These are phyloP conservation scores for Skeletonema marinoi DNA, from an alignment of 108 stramenopile species.

Conservation along the genomic window DNA sequence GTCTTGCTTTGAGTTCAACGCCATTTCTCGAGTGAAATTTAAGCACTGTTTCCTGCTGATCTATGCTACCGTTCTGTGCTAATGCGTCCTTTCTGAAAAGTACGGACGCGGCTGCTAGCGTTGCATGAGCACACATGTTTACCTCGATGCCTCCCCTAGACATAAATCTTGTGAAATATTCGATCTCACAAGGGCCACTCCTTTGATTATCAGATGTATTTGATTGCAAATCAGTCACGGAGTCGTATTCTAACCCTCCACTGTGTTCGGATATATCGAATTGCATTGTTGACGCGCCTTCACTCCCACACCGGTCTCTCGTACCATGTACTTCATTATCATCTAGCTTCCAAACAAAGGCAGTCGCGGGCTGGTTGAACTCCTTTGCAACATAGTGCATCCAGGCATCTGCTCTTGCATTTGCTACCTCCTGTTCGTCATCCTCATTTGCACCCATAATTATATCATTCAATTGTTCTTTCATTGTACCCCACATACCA, in stretches of 20 bases:
- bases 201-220: conserved; percentile 1
- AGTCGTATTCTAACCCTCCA: neutral
- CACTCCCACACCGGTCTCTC: conserved; percentile 1
- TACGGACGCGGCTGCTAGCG: conserved; percentile 74
- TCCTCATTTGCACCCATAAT: conserved; percentile 15
- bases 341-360: conserved; percentile 74
- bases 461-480: neutral
- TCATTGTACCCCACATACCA: neutral
- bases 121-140: conserved; percentile 93
- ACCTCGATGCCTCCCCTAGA: conserved; percentile 75
- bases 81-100: conserved; percentile 57
- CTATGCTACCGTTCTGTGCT: conserved; percentile 37
- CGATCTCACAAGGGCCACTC: neutral
- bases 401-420: conserved; percentile 52
- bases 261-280: neutral
- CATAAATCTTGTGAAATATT: conserved; percentile 71
- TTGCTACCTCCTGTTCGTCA: neutral
- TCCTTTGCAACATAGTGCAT: conserved; percentile 88
- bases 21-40: conserved; percentile 31
- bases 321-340: neutral
- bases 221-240: conserved; percentile 3
- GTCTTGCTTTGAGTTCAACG: conserved; percentile 7
- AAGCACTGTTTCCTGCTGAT: conserved; percentile 27
- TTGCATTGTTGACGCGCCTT: neutral
- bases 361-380: conserved; percentile 93